Evolutionary conservation across 768 basidiomycete species (phyloP), one percentile per base, ranked within the genome.

Genomic region (Saitozyma sp.): DNA sequence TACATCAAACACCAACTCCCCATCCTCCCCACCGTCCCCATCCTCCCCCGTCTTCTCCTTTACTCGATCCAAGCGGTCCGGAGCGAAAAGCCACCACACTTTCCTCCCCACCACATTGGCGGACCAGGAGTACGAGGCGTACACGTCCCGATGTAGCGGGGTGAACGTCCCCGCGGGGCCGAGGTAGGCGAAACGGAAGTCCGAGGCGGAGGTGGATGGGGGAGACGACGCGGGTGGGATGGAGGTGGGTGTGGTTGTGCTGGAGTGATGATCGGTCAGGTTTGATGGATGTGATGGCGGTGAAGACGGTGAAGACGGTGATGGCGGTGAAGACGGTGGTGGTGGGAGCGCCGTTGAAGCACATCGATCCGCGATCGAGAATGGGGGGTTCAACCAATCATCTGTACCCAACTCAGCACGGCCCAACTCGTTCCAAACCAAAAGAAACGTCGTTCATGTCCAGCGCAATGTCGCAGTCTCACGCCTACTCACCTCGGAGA

Each of bases 61-160:
- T 3, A 67, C 19, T 4, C 39, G 45, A 20, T 61, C 58, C 40
- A 66, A 39, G 7, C 41, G 45, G 17, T 63, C 19, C 10, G 79
- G 79, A 13, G 74, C 73, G 43, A 78, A 76, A 13, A 80, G 59
- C 71, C 75, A 75, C 79, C 79, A 80, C 16, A 69, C 19, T 54
- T 80, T 80, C 38, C 77, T 53, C 0, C 79, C 79, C 4, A 76
- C 61, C 10, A 79, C 52, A 64, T 80, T 80, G 13, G 77, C 74
- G 1, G 76, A 78, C 73, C 77, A 79, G n/a, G 70, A 73, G 61
- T 80, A 78, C 14, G 71, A 74, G 6, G 68, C 69, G 61, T 79
- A 80, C 1, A 80, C 79, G 58, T 80, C 79, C 19, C 76, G 67
- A 58, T 80, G 79, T 0, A 80, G 53, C 0, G 78, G 78, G 4